A percentile compares a stretch with the other conserved stretches of the same genome.
phyloP scores from a whole-genome alignment of 305 asterid genomes.

The Fraxinus baroniana region DNA sequence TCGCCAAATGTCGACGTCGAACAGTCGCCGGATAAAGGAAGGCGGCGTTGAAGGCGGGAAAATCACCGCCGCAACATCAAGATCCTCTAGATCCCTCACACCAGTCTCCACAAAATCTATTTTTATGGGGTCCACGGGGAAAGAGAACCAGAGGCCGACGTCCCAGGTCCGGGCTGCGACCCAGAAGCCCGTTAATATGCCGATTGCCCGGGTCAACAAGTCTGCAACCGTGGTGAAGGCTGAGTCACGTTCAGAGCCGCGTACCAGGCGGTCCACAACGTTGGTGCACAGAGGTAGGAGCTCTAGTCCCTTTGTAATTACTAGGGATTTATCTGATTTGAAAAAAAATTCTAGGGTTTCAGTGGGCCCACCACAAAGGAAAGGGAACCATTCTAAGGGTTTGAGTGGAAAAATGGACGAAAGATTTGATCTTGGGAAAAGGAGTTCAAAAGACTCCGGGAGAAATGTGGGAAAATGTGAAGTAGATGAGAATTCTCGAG shows the following conservation, averaged over 20 bases:
- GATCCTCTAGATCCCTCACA: conserved; percentile 30
- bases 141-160: conserved; percentile 68
- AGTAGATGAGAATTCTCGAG: conserved; percentile 17
- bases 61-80: conserved; percentile 27
- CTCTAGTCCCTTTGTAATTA: conserved; percentile 75
- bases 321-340: conserved; percentile 51
- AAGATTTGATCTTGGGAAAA: conserved; percentile 36
- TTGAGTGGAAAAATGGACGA: conserved; percentile 30
- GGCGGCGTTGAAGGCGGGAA: conserved; percentile 47
- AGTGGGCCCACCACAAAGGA: conserved; percentile 28
- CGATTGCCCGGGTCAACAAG: conserved; percentile 74
- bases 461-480: conserved; percentile 30
- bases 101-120: conserved; percentile 49
- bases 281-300: conserved; percentile 92
- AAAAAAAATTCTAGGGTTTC: conserved; percentile 43
- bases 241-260: conserved; percentile 37
- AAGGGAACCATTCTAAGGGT: conserved; percentile 15
- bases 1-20: conserved; percentile 44
- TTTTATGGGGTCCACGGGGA: conserved; percentile 42
- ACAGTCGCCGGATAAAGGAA: conserved; percentile 61
- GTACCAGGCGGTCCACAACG: conserved; percentile 55
- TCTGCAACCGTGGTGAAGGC: conserved; percentile 30
- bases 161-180: conserved; percentile 56
- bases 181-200: conserved; percentile 58
- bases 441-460: conserved; percentile 29